Evolutionary conservation across 208 protist genomes (phyloP).

Genomic region (Leishmania arabica): DNA sequence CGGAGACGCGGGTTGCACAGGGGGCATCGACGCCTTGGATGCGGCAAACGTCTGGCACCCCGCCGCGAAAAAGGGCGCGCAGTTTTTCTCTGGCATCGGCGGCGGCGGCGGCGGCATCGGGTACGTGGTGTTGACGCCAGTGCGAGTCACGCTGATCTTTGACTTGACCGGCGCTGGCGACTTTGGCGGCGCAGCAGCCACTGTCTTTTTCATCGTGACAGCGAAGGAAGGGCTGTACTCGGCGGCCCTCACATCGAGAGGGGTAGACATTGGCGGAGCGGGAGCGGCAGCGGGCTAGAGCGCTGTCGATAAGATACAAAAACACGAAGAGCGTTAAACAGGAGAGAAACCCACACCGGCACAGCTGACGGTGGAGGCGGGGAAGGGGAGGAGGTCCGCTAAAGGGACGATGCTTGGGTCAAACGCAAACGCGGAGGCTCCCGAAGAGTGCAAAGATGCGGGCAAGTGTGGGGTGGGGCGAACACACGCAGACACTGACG

Average conservation of each 20-base stretch:
- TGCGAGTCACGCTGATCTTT: constrained; percentile 51
- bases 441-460: background rate
- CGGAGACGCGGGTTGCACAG: background rate
- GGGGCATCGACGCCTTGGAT: background rate
- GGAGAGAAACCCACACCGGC: background rate
- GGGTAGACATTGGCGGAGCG: background rate
- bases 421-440: background rate
- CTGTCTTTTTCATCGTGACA: background rate
- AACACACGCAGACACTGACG: background rate
- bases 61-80: background rate
- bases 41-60: background rate
- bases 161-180: constrained; percentile 20
- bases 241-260: constrained; percentile 13
- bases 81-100: background rate
- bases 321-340: background rate
- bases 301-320: background rate
- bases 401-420: background rate
- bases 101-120: constrained; percentile 24
- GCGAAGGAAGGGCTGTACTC: constrained; percentile 25
- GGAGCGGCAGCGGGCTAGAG: background rate
- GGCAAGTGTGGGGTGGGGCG: background rate
- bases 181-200: constrained; percentile 5
- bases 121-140: constrained; percentile 37
- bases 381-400: background rate
- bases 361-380: background rate